Base-by-base conservation (phyloP, 306 rosid genomes). In the Vachellia pachyceras region DNA sequence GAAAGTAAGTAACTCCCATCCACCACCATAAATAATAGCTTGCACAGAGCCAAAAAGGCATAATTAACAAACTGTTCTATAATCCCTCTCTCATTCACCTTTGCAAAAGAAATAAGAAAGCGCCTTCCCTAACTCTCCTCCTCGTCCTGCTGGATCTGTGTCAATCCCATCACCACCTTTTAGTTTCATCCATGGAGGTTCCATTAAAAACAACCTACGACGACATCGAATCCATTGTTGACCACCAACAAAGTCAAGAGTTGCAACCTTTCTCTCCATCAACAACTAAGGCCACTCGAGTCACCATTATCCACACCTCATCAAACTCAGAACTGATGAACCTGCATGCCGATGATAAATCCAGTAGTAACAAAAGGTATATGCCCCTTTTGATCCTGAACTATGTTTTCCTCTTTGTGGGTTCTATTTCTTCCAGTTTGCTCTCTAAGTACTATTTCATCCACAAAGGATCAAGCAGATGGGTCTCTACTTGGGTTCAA, bases 401-500 rank as follows among this genome's bases (percentile, higher is more conserved):
- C 11, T 93, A 86, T 60, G 1, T 86, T 0, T 72, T 74, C 5
- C 97, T 93, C 63, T 93, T 93, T 68, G 66, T 90, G 1, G 97
- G 97, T 3, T 86, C 93, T 0, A 13, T 87, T 63, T 91, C 97
- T 0, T 81, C 97, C 5, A 68, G 88, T 57, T 63, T 93, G 40
- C 91, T 91, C 42, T 87, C 94, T 0, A 93, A 91, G 63, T 93
- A 76, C 84, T 93, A 91, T 63, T 93, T 91, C 85, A 90, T 45
- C 52, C 97, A 91, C 84, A 88, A 88, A 7, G 97, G 97, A 5
- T 81, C 92, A 5, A 87, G 86, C 79, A 82, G 73, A 68, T 93
- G 94, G 97, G 89, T 91, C 7, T 91, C 93, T 0, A 91, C 94
- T 4, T 93, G 91, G 89, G 92, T 90, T 41, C 97, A 93, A 47